A percentile compares a stretch with the other conserved stretches of the same genome.
Conservation (phyloP, 1,139 yeast genomes). For the Saccharomyces hybrid region DNA sequence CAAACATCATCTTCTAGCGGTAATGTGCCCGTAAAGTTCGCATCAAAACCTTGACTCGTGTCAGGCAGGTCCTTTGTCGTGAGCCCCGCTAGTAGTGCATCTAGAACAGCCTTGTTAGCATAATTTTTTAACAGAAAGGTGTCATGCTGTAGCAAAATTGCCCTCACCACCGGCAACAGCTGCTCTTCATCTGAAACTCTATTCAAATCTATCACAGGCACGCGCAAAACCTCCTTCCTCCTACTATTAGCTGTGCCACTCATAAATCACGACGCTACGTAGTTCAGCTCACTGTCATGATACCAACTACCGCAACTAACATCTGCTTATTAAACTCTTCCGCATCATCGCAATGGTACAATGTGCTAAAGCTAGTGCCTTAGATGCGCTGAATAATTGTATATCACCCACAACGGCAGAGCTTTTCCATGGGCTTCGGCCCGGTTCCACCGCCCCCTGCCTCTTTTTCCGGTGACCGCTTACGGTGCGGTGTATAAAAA, state of each 20-base stretch:
- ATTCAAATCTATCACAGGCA: conserved; percentile 26
- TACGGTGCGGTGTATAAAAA: not conserved
- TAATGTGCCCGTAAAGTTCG: conserved; percentile 24
- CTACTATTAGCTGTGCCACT: not conserved
- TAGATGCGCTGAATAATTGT: not conserved
- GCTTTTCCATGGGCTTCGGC: not conserved
- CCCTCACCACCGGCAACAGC: conserved; percentile 19
- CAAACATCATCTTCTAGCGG: conserved; percentile 11
- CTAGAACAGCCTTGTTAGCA: conserved; percentile 21
- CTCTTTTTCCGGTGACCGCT: not conserved
- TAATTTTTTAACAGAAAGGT: conserved; percentile 27
- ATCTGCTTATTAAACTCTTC: not conserved
- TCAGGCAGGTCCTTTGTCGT: conserved; percentile 10
- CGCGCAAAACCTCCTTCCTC: not conserved
- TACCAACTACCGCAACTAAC: not conserved
- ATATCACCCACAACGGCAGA: not conserved
- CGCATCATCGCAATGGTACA: not conserved
- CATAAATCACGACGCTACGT: not conserved
- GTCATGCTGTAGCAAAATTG: conserved; percentile 19
- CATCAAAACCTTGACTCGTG: conserved; percentile 20
- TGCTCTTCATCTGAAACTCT: conserved; percentile 18
- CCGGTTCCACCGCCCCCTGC: conserved; percentile 1
- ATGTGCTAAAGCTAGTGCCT: not conserved
- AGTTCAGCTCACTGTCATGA: not conserved
- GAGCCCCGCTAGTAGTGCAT: conserved; percentile 10